Evolutionary conservation across 176 grass and related monocot species (phyloP).

Genomic region (Zoysia japonica): DNA sequence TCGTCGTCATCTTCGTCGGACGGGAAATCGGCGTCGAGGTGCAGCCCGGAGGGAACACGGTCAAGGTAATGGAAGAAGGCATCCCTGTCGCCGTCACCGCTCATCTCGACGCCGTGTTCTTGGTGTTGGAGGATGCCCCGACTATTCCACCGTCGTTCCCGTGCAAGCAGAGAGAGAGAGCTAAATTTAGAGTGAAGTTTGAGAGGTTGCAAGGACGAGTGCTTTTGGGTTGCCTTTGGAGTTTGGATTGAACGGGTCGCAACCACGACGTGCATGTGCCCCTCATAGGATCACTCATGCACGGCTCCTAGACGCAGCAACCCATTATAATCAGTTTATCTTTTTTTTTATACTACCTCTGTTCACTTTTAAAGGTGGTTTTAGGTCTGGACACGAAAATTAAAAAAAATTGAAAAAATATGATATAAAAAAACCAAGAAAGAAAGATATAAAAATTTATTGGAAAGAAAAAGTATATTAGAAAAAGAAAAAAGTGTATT

Average conservation of each 20-base stretch:
- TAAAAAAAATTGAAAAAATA: too few species aligned
- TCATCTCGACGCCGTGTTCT: slow-evolving; percentile 45
- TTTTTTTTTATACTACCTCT: not conserved
- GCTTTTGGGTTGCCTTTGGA: slow-evolving; percentile 4
- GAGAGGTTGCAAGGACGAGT: slow-evolving; percentile 26
- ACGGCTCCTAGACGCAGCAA: not conserved
- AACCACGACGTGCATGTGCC: slow-evolving; percentile 19
- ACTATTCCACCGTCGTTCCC: slow-evolving; percentile 40
- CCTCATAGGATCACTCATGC: not conserved
- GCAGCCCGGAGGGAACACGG: slow-evolving; percentile 71
- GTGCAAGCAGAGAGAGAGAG: slow-evolving; percentile 5
- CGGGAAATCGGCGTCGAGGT: slow-evolving; percentile 66
- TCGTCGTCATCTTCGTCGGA: slow-evolving; percentile 63
- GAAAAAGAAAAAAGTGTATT: too few species aligned
- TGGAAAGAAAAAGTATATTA: too few species aligned
- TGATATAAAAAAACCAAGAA: too few species aligned
- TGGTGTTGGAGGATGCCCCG: slow-evolving; percentile 16
- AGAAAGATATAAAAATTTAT: too few species aligned
- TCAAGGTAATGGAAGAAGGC: slow-evolving; percentile 83
- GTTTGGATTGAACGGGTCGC: slow-evolving; percentile 30
- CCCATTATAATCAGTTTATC: not conserved
- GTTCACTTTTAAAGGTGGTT: too few species aligned
- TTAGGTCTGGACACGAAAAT: too few species aligned
- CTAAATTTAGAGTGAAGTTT: slow-evolving; percentile 41
- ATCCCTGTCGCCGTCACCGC: slow-evolving; percentile 46